phyloP scores from a whole-genome alignment of 2,329 filamentous ascomycete genomes.

The Epichloe aotearoae region DNA sequence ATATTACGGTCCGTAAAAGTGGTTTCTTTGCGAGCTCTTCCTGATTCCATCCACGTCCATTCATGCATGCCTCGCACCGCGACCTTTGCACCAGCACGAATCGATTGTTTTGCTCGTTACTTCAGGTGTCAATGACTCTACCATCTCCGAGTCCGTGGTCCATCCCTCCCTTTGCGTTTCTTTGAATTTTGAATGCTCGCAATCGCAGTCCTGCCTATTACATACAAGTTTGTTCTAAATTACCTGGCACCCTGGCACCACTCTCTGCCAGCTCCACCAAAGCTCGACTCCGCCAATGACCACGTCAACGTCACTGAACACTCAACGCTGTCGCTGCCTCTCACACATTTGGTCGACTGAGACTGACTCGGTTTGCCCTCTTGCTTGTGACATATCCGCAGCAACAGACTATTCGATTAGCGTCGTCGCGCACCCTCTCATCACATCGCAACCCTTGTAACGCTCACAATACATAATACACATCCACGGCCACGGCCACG shows the following conservation, averaged over 20 bases:
- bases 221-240: neutral
- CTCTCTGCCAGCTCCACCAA: constrained; percentile 2
- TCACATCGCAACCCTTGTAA: neutral
- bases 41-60: constrained; percentile 18
- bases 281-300: constrained; percentile 3
- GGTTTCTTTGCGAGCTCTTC: constrained; percentile 7
- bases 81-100: neutral
- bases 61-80: neutral
- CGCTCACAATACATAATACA: neutral
- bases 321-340: neutral
- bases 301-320: neutral
- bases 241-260: neutral
- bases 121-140: no score
- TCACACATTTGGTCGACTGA: neutral
- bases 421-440: neutral
- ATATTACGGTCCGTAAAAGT: neutral
- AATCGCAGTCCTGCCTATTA: neutral
- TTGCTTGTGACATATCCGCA: neutral
- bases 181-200: neutral
- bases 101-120: no score
- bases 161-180: neutral
- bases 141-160: no score
- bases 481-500: constrained; percentile 6
- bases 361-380: neutral
- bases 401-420: neutral